phyloP scores from a whole-genome alignment of 2,329 filamentous ascomycete species.

The Paracamarosporium sp. region DNA sequence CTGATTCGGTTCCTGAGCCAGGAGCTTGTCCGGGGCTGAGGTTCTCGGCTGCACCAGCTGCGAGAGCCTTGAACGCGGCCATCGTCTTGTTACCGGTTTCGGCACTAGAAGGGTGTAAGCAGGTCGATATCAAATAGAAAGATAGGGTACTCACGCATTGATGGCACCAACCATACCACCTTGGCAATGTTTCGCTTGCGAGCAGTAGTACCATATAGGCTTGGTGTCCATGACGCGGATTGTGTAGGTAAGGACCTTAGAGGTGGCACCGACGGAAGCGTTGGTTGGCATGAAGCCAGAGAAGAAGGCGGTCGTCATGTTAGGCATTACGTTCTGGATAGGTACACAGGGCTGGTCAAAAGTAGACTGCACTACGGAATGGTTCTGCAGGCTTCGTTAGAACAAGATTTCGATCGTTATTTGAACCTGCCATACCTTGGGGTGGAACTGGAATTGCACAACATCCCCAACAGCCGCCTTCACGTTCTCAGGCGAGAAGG shows the following conservation, averaged over 20 bases:
- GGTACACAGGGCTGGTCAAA: conserved; percentile 75
- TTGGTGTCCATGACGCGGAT: conserved; percentile 71
- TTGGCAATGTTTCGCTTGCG: conserved; percentile 76
- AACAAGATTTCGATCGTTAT: neutral
- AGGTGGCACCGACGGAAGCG: conserved; percentile 24
- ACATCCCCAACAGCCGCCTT: conserved; percentile 65
- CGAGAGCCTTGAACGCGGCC: conserved; percentile 42
- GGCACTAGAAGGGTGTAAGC: conserved; percentile 33
- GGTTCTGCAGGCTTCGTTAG: conserved; percentile 59
- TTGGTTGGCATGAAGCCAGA: conserved; percentile 69
- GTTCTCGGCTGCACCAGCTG: conserved; percentile 49
- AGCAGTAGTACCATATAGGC: conserved; percentile 82
- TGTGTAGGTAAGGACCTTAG: conserved; percentile 70
- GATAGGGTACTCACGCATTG: conserved; percentile 66
- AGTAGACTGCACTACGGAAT: conserved; percentile 79
- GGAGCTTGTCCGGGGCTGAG: conserved; percentile 48
- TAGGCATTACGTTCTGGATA: conserved; percentile 53
- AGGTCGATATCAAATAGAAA: neutral
- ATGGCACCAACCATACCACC: conserved; percentile 77
- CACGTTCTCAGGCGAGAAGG: conserved; percentile 72
- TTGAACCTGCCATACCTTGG: conserved; percentile 46
- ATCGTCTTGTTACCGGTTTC: conserved; percentile 45
- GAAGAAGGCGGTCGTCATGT: conserved; percentile 65
- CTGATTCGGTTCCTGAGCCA: conserved; percentile 21
- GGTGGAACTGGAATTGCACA: conserved; percentile 61